Evolutionary conservation across 345 rosid species (phyloP), one percentile per base, ranked within the genome.

Genomic region (Lepidium aucheri): DNA sequence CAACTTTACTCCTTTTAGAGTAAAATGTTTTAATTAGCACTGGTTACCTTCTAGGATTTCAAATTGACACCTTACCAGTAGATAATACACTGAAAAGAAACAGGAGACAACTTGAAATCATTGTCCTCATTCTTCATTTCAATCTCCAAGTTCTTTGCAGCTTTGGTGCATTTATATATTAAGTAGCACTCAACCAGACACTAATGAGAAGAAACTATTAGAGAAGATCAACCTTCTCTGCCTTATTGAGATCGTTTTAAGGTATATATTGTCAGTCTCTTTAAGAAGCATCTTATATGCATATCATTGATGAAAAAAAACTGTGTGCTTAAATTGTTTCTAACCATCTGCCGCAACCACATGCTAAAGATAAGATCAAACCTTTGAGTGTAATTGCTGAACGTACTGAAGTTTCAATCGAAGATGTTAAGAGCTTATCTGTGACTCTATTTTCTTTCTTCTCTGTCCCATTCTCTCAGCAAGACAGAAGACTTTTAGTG

Each of bases 151-250:
- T n/a, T n/a, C n/a, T n/a, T n/a, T n/a, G n/a, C n/a, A n/a, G n/a
- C n/a, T n/a, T n/a, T n/a, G n/a, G n/a, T n/a, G n/a, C n/a, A n/a
- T n/a, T n/a, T n/a, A n/a, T n/a, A n/a, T n/a, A n/a, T n/a, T n/a
- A n/a, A n/a, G n/a, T n/a, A 88, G 80, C 43, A 84, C 97, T 45
- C 99, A 94, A 71, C 97, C 97, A 28, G 99, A n/a, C 97, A 14
- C 72, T 94, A 94, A 94, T 70, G 91, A 87, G 81, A 81, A 83
- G 72, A 88, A 91, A 77, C 80, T 94, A 15, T 67, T 91, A 73
- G 99, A 94, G 76, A 94, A 94, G 78, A 87, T 94, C 61, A 91
- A 91, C 81, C 90, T 94, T 66, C 97, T 94, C 40, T 87, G 97
- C 83, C 83, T 94, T 55, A 94, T 90, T 86, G 99, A 94, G 76